These are phyloP conservation scores for Yarrowia divulgata DNA, from an alignment of 805 yeast genomes.

Conservation along the genomic window DNA sequence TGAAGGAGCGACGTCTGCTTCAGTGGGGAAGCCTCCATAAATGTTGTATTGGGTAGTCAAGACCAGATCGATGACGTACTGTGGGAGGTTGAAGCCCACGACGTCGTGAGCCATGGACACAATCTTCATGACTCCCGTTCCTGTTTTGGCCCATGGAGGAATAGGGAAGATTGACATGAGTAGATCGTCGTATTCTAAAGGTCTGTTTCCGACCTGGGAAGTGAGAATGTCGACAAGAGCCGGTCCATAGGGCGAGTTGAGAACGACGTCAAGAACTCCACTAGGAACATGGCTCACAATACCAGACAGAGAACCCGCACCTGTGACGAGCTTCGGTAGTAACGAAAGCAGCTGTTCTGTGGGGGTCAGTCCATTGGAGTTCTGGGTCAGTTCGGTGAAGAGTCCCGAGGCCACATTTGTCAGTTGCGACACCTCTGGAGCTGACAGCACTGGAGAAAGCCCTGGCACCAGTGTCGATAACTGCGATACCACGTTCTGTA, in stretches of 20 bases:
- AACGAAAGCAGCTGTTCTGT: conserved; percentile 5
- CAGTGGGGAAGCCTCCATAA: conserved; percentile 68
- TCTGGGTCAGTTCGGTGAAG: neutral
- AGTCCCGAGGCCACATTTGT: neutral
- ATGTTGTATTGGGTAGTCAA: conserved; percentile 48
- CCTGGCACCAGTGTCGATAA: conserved; percentile 10
- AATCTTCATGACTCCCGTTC: conserved; percentile 29
- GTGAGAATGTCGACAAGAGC: conserved; percentile 12
- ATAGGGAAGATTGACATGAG: conserved; percentile 33
- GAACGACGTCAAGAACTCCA: neutral
- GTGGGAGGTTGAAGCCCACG: conserved; percentile 16
- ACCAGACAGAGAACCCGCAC: conserved; percentile 7
- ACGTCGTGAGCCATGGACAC: conserved; percentile 16
- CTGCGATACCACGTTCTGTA: conserved; percentile 1
- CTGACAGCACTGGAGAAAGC: conserved; percentile 2
- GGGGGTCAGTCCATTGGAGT: conserved; percentile 6
- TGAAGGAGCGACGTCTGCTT: conserved; percentile 64
- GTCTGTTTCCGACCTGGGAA: conserved; percentile 11
- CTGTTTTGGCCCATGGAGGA: conserved; percentile 21
- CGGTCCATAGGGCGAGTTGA: conserved; percentile 28
- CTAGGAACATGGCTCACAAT: neutral
- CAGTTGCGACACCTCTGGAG: conserved; percentile 11
- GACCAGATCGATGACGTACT: conserved; percentile 3
- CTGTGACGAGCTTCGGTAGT: conserved; percentile 14
- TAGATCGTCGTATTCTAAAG: conserved; percentile 18